Evolutionary conservation across 139 green algal species (phyloP), one percentile per base, ranked within the genome.

Genomic region (Chloropicon primus): DNA sequence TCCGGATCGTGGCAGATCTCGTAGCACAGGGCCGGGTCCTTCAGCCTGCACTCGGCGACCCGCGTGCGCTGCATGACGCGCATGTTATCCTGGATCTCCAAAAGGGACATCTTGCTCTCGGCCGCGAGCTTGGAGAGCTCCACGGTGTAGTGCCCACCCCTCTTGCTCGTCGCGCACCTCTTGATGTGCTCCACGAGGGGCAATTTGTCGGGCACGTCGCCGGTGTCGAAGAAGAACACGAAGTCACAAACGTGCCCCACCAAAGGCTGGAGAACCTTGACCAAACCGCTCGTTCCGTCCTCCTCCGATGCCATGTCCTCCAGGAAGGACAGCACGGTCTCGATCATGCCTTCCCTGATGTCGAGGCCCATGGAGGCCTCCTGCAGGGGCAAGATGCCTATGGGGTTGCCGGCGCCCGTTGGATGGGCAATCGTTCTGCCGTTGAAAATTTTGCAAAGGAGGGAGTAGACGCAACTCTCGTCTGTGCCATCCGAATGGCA

Each of bases 321-420:
- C 54, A 96, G 82, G 83, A 91, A 94, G 21, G 79, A 85, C 26
- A 95, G 82, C 72, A 93, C 73, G 21, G 86, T 89, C 78, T 95
- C 89, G 84, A 94, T 87, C 21, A 82, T 81, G 75, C 94, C 90
- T 80, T 91, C 84, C 3, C 53, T 72, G 53, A 92, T 74, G 78
- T 95, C 91, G 72, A 90, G 78, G 54, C 83, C 76, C 2, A 41
- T 22, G 2, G 77, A 75, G 17, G 86, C 23, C 53, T 76, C 26
- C 2, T 23, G 5, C 22, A 84, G 27, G 21, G 76, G 73, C 71
- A 93, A 73, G 24, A 84, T 80, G 2, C 86, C 81, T 80, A 80
- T 89, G 22, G 27, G n/a, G n/a, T n/a, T n/a, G n/a, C n/a, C 24
- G 21, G 23, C 62, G 22, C 25, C 24, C 25, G 27, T 27, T n/a